Evolutionary conservation across 805 yeast species (phyloP), one percentile per base, ranked within the genome.

Genomic region (Hanseniaspora mollemarum): DNA sequence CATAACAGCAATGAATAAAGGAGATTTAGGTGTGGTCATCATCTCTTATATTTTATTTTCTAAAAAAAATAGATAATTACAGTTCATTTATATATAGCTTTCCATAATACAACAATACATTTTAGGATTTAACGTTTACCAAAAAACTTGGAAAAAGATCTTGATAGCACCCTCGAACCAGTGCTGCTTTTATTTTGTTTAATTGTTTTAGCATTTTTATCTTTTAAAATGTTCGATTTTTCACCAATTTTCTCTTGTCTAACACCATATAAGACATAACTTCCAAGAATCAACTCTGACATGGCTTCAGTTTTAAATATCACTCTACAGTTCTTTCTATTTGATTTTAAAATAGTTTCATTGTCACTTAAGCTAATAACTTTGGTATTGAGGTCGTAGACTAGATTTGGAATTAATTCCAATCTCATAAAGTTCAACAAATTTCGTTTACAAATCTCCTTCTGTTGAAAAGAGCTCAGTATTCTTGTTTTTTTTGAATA

Each of bases 21-120:
- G n/a, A n/a, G n/a, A n/a, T n/a, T n/a, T n/a, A n/a, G n/a, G n/a
- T n/a, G n/a, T n/a, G n/a, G n/a, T n/a, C n/a, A n/a, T n/a, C n/a
- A n/a, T n/a, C n/a, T n/a, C n/a, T n/a, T n/a, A n/a, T n/a, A n/a
- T n/a, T n/a, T n/a, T n/a, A n/a, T n/a, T n/a, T n/a, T n/a, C n/a
- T n/a, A n/a, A n/a, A n/a, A n/a, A n/a, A n/a, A n/a, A n/a, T n/a
- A n/a, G n/a, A n/a, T n/a, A n/a, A n/a, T n/a, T n/a, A n/a, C n/a
- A n/a, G n/a, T n/a, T n/a, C 12, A 28, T 28, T 8, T 28, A 28
- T 28, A 28, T 28, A 28, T 28, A 28, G 7, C 12, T 12, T 28
- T 28, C 7, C 12, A 28, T 28, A 12, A 28, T 28, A 28, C 12
- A 8, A 28, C 31, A 28, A 28, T 28, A 28, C 12, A 87, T 95